Evolutionary conservation across 2,329 filamentous ascomycete genomes (phyloP).

Genomic region (Tetracladium maxilliforme): DNA sequence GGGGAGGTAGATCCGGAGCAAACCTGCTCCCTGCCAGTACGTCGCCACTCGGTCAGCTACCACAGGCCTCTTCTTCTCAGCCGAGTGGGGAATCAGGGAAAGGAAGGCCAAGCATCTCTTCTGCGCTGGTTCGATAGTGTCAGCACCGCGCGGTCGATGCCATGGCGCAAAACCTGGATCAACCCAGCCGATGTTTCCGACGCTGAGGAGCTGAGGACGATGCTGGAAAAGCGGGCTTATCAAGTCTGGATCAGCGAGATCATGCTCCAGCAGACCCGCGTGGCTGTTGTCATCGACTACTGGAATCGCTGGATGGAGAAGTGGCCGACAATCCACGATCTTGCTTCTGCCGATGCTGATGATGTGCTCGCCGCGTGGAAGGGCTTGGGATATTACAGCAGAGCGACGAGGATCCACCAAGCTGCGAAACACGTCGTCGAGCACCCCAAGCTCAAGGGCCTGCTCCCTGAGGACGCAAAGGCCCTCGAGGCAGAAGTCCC

Average conservation of each 20-base stretch:
- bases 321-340: constrained; percentile 42
- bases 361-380: constrained; percentile 45
- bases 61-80: no score
- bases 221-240: constrained; percentile 40
- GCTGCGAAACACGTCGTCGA: constrained; percentile 34
- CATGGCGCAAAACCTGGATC: constrained; percentile 42
- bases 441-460: constrained; percentile 23
- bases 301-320: constrained; percentile 46
- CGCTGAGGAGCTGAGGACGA: constrained; percentile 19
- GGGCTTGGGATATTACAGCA: constrained; percentile 48
- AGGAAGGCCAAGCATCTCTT: no score
- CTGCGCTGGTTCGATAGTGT: no score
- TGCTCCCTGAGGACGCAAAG: constrained; percentile 30
- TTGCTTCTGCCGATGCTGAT: constrained; percentile 35
- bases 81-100: no score
- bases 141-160: no score
- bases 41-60: no score
- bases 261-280: constrained; percentile 53
- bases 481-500: constrained; percentile 35
- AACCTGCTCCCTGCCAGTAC: no score
- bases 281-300: constrained; percentile 45
- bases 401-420: constrained; percentile 43
- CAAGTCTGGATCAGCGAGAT: constrained; percentile 54
- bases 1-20: no score
- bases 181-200: constrained; percentile 19